These are phyloP conservation scores for Annulohypoxylon bovei DNA, from an alignment of 495 filamentous ascomycete species.

Conservation along the genomic window DNA sequence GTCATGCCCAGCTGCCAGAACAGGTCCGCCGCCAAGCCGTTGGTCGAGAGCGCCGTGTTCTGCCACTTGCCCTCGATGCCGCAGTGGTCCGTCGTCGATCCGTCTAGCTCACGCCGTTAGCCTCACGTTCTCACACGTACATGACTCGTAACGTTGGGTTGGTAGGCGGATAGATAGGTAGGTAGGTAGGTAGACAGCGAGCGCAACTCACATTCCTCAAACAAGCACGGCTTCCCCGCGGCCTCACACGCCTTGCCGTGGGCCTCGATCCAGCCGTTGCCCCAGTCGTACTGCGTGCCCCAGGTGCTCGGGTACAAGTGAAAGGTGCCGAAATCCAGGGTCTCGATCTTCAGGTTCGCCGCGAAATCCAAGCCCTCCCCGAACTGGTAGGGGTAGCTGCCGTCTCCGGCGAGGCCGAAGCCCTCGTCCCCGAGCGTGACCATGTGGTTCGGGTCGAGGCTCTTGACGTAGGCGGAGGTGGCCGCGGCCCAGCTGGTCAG, in stretches of 20 bases:
- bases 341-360: constrained; percentile 63
- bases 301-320: constrained; percentile 70
- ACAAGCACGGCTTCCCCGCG: constrained; percentile 71
- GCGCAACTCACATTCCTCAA: constrained; percentile 72
- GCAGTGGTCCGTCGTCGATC: constrained; percentile 45
- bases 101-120: constrained; percentile 43
- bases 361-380: constrained; percentile 73
- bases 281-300: constrained; percentile 55
- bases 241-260: constrained; percentile 66
- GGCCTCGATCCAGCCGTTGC: constrained; percentile 67
- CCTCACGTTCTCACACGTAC: constrained; percentile 34
- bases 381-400: constrained; percentile 67
- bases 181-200: neutral
- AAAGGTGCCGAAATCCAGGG: constrained; percentile 73
- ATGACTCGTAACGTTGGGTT: neutral
- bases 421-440: constrained; percentile 65
- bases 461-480: constrained; percentile 61
- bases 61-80: constrained; percentile 69
- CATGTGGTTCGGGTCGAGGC: constrained; percentile 59
- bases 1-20: constrained; percentile 74
- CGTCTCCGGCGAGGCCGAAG: constrained; percentile 60
- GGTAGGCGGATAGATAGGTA: neutral
- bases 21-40: constrained; percentile 66
- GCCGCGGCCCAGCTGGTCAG: constrained; percentile 59
- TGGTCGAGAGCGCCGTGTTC: constrained; percentile 55